Base-by-base conservation (phyloP, 805 yeast species). In the Middelhovenomyces tepae region DNA sequence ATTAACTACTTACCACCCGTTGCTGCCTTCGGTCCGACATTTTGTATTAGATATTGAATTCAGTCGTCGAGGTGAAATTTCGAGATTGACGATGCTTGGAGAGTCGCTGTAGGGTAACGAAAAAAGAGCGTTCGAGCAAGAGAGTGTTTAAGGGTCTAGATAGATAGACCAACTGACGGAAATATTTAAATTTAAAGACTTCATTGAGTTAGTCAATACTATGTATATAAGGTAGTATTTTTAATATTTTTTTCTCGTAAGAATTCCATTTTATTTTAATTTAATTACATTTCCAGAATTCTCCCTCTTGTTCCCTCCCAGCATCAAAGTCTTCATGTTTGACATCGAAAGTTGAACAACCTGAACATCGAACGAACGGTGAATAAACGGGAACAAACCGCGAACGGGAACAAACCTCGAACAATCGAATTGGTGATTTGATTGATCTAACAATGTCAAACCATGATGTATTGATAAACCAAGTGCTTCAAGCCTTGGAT, bases 1-100 rank as follows among this genome's bases (percentile, higher is more conserved):
- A n/a, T n/a, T n/a, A n/a, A n/a, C n/a, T n/a, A 36, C 47, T 16
- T 48, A 60, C 67, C 51, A 64, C 71, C 49, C 63, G 63, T 50
- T 63, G 71, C 37, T 61, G 67, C 42, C 60, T 54, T 48, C 60
- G 57, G 5, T 57, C 65, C 14, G 65, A 54, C 69, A 65, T 64
- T 9, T 51, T 28, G 14, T 18, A 8, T 23, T n/a, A 14, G 10
- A 23, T 43, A 32, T 28, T 32, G 14, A 18, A 10, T 31, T 15
- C 7, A 11, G 6, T 19, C 20, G 15, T 17, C 7, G 32, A 14
- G n/a, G 13, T 21, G 32, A 13, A 22, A 18, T 8, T 13, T 11
- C 17, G 11, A 14, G 19, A 31, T 31, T n/a, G 11, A 32, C 17
- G 10, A 27, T n/a, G n/a, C n/a, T n/a, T n/a, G n/a, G n/a, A n/a